Conservation (phyloP, 352 stramenopile species). For the Thalassiosira mediterranea region DNA sequence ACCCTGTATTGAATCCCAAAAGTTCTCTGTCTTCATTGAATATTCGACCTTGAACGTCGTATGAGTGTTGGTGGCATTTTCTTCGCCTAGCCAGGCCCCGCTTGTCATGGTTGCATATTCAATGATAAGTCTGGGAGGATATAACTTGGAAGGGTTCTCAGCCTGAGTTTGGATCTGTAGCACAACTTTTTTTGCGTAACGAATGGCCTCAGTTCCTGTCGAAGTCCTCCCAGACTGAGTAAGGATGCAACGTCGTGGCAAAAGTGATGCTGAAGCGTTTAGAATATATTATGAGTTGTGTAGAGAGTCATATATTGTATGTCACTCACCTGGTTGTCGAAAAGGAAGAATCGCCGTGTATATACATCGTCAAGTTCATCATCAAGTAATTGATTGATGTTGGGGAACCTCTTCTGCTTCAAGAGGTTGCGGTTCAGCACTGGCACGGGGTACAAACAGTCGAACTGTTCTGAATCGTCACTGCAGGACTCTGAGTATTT, state of each 20-base stretch:
- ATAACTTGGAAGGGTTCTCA: conserved; percentile 74
- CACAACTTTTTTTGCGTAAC: conserved; percentile 85
- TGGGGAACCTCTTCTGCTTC: conserved; percentile 83
- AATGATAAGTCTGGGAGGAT: conserved; percentile 86
- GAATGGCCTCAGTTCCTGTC: conserved; percentile 72
- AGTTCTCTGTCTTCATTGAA: conserved; percentile 84
- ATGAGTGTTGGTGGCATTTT: too few species aligned
- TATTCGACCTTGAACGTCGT: conserved; percentile 88
- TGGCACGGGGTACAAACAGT: conserved; percentile 88
- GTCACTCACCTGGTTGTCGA: conserved; percentile 79
- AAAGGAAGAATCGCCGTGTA: conserved; percentile 91
- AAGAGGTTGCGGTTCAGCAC: conserved; percentile 88
- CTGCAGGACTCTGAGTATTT: conserved; percentile 70
- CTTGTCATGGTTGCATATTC: conserved; percentile 79
- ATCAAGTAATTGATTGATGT: conserved; percentile 79
- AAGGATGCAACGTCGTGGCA: too few species aligned
- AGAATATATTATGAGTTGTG: not conserved
- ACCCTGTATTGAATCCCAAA: conserved; percentile 87
- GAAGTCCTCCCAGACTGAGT: conserved; percentile 46
- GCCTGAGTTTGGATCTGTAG: conserved; percentile 81
- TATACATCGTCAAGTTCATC: conserved; percentile 88
- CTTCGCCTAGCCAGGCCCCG: conserved; percentile 6
- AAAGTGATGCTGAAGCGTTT: conserved; percentile 3
- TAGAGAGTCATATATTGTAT: not conserved
- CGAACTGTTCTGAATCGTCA: conserved; percentile 2